Evolutionary conservation across 1,284 basidiomycete species (phyloP).

Genomic region (Neolentinus lepideus): DNA sequence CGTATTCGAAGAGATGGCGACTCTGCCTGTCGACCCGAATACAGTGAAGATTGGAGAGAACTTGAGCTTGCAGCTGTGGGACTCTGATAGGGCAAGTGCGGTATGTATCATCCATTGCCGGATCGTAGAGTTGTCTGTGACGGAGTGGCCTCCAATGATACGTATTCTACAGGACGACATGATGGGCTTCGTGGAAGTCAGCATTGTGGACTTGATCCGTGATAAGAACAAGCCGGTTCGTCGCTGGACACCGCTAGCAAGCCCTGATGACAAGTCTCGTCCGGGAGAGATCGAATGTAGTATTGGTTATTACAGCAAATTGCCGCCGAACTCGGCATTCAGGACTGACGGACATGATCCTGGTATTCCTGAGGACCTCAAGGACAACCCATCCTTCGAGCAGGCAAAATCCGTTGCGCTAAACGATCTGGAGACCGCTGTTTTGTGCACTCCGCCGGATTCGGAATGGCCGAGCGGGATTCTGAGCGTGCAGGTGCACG

Average conservation of each 20-base stretch:
- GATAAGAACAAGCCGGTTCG: conserved; percentile 22
- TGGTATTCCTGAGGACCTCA: conserved; percentile 25
- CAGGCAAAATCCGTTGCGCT: conserved; percentile 21
- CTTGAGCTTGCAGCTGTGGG: conserved; percentile 70
- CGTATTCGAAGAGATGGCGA: conserved; percentile 72
- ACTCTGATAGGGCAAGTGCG: conserved; percentile 48
- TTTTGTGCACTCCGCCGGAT: conserved; percentile 52
- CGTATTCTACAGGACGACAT: conserved; percentile 25
- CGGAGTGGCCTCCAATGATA: no score
- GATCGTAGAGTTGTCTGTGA: no score
- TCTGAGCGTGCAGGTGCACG: conserved; percentile 50
- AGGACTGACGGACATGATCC: conserved; percentile 29
- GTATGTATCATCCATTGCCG: conserved; percentile 25
- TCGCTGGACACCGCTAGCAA: conserved; percentile 18
- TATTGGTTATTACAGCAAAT: conserved; percentile 62
- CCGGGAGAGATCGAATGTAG: conserved; percentile 34
- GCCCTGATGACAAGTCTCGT: conserved; percentile 19
- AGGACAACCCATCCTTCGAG: conserved; percentile 22
- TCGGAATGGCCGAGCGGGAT: conserved; percentile 52
- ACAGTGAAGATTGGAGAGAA: conserved; percentile 66
- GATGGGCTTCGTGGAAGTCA: conserved; percentile 25
- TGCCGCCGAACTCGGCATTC: conserved; percentile 38
- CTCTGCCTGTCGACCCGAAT: conserved; percentile 63
- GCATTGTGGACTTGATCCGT: conserved; percentile 23
- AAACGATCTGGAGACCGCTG: conserved; percentile 35